These are phyloP conservation scores for Penicillium maclennaniae DNA, from an alignment of 495 filamentous ascomycete genomes.

Conservation along the genomic window DNA sequence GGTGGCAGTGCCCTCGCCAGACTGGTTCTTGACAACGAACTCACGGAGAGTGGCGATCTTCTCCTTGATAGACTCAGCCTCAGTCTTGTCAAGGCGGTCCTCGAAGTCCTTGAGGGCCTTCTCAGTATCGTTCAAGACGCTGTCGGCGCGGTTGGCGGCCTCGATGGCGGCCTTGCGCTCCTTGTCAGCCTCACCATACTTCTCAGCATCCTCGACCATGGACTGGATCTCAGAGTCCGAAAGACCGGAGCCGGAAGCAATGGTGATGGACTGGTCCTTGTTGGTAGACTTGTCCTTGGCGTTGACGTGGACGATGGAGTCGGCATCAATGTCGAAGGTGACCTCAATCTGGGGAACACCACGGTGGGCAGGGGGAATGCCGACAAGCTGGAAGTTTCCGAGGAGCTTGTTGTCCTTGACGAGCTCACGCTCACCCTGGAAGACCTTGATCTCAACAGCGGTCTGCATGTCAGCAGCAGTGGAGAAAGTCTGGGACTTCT, in stretches of 20 bases:
- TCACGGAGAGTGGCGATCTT: conserved; percentile 89
- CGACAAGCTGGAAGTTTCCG: conserved; percentile 99
- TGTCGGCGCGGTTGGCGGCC: conserved; percentile 93
- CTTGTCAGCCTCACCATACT: conserved; percentile 92
- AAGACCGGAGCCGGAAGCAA: conserved; percentile 96
- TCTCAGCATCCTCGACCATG: conserved; percentile 98
- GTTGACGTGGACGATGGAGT: conserved; percentile 97
- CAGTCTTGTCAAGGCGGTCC: conserved; percentile 93
- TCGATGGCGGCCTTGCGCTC: conserved; percentile 94
- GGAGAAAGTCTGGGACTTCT: conserved; percentile 98
- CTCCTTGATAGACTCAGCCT: conserved; percentile 86
- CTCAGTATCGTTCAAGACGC: conserved; percentile 95
- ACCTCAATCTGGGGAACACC: conserved; percentile 98
- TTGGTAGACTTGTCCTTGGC: conserved; percentile 99
- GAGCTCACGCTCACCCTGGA: conserved; percentile 99
- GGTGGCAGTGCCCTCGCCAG: conserved; percentile 79
- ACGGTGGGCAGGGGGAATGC: conserved; percentile 95
- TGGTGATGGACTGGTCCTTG: conserved; percentile 99
- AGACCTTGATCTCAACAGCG: conserved; percentile 99
- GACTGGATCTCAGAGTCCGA: conserved; percentile 89
- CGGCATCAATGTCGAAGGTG: conserved; percentile 98
- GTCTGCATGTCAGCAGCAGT: conserved; percentile 99
- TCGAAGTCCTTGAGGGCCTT: conserved; percentile 96
- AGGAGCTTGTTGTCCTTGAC: conserved; percentile 99
- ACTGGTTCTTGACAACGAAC: conserved; percentile 90